A percentile compares a stretch with the other conserved stretches of the same genome.
phyloP scores from a whole-genome alignment of 2,329 filamentous ascomycete species.

The Ophiocordyceps camponoti-rufipedis region DNA sequence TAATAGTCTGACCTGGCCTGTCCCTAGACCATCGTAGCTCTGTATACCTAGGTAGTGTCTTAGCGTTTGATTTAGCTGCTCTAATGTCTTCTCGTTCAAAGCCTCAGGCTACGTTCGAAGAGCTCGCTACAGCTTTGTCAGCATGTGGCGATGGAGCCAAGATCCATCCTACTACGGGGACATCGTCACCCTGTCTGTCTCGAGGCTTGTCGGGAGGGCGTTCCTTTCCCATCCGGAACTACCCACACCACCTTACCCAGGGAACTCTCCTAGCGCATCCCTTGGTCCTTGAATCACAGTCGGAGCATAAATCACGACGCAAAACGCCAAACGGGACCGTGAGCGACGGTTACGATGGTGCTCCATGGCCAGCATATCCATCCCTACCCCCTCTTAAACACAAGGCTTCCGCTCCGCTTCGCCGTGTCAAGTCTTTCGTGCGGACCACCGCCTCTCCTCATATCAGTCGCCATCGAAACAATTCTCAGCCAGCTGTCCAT shows the following conservation, averaged over 20 bases:
- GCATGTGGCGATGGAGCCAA: too few relatives aligned
- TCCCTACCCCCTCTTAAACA: slow-evolving; percentile 70
- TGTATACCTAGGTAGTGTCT: too few relatives aligned
- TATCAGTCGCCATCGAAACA: background rate
- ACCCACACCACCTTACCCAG: slow-evolving; percentile 10
- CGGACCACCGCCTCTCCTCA: slow-evolving; percentile 3
- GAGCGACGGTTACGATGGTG: slow-evolving; percentile 79
- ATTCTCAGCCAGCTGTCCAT: background rate
- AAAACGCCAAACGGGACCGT: slow-evolving; percentile 94
- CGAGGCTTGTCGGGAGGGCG: too few relatives aligned
- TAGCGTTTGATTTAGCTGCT: too few relatives aligned
- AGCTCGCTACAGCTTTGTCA: too few relatives aligned
- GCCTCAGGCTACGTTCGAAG: too few relatives aligned
- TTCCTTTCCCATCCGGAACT: slow-evolving; percentile 13
- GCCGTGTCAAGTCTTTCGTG: background rate
- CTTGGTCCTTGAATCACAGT: slow-evolving; percentile 6
- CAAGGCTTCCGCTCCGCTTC: slow-evolving; percentile 49
- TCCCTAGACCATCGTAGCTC: too few relatives aligned
- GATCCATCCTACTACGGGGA: too few relatives aligned
- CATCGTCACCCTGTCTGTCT: too few relatives aligned
- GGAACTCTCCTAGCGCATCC: slow-evolving; percentile 3
- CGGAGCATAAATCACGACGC: slow-evolving; percentile 48
- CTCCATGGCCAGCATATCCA: slow-evolving; percentile 51
- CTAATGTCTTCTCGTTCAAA: too few relatives aligned
- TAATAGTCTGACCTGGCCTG: too few relatives aligned